Conservation (phyloP, 2,329 filamentous ascomycete species). For the Harringtonia lauricola region DNA sequence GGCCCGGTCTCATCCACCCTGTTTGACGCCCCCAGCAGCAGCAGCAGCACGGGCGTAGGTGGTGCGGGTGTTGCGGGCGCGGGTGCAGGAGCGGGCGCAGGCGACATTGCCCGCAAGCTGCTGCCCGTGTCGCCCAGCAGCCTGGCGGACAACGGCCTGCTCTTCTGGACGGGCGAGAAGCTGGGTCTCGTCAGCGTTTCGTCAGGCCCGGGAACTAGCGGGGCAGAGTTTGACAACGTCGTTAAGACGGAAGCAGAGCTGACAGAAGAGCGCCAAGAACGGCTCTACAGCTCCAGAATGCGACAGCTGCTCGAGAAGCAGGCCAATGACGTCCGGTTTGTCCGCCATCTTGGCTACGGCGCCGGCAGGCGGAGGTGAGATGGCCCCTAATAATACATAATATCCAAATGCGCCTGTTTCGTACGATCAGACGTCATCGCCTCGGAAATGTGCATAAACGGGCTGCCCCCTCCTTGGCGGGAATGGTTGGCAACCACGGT, state of each 20-base stretch:
- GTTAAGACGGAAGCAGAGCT: conserved; percentile 32
- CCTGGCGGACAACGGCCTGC: conserved; percentile 47
- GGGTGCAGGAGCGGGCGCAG: too few species aligned
- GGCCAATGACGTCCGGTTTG: conserved; percentile 67
- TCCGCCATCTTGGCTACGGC: conserved; percentile 51
- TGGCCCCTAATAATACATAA: too few species aligned
- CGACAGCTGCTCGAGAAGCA: conserved; percentile 63
- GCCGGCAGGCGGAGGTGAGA: conserved; percentile 5
- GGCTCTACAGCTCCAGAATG: conserved; percentile 59
- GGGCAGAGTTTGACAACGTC: conserved; percentile 39
- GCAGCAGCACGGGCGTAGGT: conserved; percentile 27
- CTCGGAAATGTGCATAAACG: too few species aligned
- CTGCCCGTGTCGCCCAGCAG: conserved; percentile 46
- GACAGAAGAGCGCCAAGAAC: conserved; percentile 43
- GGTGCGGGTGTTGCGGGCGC: too few species aligned
- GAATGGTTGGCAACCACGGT: too few species aligned
- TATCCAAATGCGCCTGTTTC: too few species aligned
- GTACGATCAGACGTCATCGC: too few species aligned
- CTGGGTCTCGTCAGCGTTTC: conserved; percentile 63
- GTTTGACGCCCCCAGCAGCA: conserved; percentile 36
- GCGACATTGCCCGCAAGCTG: conserved; percentile 73
- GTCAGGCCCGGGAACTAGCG: conserved; percentile 32
- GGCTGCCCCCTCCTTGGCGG: too few species aligned
- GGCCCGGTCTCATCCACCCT: conserved; percentile 27
- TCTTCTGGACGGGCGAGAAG: conserved; percentile 83